phyloP scores from a whole-genome alignment of 2,329 filamentous ascomycete species.

The Fusarium sp. region DNA sequence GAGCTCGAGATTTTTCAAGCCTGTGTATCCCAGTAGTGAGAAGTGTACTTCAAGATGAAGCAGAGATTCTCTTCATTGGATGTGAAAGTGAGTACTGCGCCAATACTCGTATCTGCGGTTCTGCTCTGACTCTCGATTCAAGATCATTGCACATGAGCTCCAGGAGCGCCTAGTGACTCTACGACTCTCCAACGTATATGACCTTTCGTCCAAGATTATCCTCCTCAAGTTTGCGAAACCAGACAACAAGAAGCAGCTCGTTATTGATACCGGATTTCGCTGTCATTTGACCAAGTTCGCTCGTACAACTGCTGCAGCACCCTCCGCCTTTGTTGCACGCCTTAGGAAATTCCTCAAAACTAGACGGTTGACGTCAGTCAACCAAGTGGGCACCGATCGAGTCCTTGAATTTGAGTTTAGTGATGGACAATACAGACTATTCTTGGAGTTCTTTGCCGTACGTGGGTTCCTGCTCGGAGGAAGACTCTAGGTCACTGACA shows the following conservation, averaged over 20 bases:
- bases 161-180: constrained; percentile 77
- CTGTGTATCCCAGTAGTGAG: constrained; percentile 5
- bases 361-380: constrained; percentile 79
- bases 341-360: constrained; percentile 91
- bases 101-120: neutral
- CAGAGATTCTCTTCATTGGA: constrained; percentile 82
- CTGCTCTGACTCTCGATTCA: constrained; percentile 20
- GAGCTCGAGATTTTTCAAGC: constrained; percentile 22
- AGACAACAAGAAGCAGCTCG: constrained; percentile 84
- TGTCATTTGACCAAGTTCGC: constrained; percentile 93
- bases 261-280: constrained; percentile 95
- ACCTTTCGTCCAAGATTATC: constrained; percentile 94
- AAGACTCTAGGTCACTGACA: constrained; percentile 15
- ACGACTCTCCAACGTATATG: constrained; percentile 92
- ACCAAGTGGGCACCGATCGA: constrained; percentile 90
- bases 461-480: constrained; percentile 2
- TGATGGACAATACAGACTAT: constrained; percentile 87
- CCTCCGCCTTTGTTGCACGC: constrained; percentile 84
- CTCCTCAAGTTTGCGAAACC: constrained; percentile 95
- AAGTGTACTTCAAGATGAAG: constrained; percentile 66
- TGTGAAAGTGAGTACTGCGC: constrained; percentile 64
- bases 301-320: constrained; percentile 83
- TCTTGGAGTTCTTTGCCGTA: constrained; percentile 91
- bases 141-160: constrained; percentile 96
- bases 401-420: constrained; percentile 93